Percentiles rank a stretch among this genome's conserved stretches.
Conservation (phyloP, 345 rosid species). For the Syzygium oleosum region DNA sequence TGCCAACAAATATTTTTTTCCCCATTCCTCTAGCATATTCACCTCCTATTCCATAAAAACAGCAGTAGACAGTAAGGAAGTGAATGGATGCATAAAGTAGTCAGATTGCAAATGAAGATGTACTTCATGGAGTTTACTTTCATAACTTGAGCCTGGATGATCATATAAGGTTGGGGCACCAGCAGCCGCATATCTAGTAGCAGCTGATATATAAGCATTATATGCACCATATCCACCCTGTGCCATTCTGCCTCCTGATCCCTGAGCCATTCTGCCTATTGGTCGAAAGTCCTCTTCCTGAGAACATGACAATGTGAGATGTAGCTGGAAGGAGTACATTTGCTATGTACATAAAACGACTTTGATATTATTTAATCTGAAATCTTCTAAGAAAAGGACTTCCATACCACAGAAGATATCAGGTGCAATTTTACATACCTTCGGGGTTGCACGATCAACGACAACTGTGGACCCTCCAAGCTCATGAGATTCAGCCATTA, state of each 20-base stretch:
- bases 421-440: conserved; percentile 26
- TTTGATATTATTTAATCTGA: neutral
- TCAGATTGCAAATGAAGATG: neutral
- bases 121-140: conserved; percentile 42
- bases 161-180: conserved; percentile 97
- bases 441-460: conserved; percentile 97
- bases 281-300: conserved; percentile 93
- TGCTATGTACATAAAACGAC: neutral
- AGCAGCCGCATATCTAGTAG: conserved; percentile 89
- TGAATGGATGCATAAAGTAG: neutral
- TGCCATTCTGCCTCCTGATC: conserved; percentile 56
- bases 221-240: conserved; percentile 95
- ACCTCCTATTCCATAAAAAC: conserved; percentile 15
- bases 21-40: conserved; percentile 75
- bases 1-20: conserved; percentile 89
- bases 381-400: neutral
- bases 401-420: neutral
- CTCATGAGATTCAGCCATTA: conserved; percentile 93
- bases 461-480: conserved; percentile 84
- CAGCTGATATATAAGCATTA: conserved; percentile 94
- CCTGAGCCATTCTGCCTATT: conserved; percentile 45
- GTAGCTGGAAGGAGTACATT: neutral
- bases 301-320: neutral
- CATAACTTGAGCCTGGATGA: conserved; percentile 66
- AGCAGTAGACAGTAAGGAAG: neutral